phyloP scores from a whole-genome alignment of 106 monocot genomes.

The Allium sativum region DNA sequence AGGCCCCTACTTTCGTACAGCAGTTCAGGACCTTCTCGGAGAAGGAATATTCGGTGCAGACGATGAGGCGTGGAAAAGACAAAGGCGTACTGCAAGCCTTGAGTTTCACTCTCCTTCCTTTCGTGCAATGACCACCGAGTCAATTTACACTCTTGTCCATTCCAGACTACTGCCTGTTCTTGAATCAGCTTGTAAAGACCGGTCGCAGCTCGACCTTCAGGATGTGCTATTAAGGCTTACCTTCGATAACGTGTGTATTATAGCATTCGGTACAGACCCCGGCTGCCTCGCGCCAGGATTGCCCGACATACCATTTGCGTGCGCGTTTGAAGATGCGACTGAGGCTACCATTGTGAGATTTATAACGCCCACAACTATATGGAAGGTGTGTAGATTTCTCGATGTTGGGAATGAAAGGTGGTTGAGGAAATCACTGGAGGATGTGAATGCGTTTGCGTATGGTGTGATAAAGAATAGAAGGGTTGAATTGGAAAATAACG shows the following conservation, averaged over 20 bases:
- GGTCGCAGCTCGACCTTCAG: slow-evolving; percentile 52
- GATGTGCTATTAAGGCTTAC: slow-evolving; percentile 85
- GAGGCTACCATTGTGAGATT: slow-evolving; percentile 76
- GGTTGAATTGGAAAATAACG: slow-evolving; percentile 41
- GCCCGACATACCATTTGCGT: slow-evolving; percentile 78
- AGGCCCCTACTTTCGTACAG: slow-evolving; percentile 60
- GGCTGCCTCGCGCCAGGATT: slow-evolving; percentile 69
- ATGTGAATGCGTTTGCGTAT: slow-evolving; percentile 75
- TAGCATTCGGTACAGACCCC: slow-evolving; percentile 90
- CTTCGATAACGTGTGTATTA: slow-evolving; percentile 97
- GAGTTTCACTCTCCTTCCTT: slow-evolving; percentile 93
- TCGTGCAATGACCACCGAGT: slow-evolving; percentile 49
- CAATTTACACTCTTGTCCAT: slow-evolving; percentile 73
- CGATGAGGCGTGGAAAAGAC: slow-evolving; percentile 69
- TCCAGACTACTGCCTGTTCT: slow-evolving; percentile 59
- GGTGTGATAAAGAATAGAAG: slow-evolving; percentile 51
- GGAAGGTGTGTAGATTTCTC: slow-evolving; percentile 39
- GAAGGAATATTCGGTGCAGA: slow-evolving; percentile 86
- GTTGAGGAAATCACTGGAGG: slow-evolving; percentile 28
- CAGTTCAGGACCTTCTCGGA: slow-evolving; percentile 59
- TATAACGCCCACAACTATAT: slow-evolving; percentile 59
- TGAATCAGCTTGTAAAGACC: slow-evolving; percentile 4
- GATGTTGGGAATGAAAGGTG: slow-evolving; percentile 46
- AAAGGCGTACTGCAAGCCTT: slow-evolving; percentile 65
- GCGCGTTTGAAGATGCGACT: slow-evolving; percentile 88